Conservation (phyloP, 1,284 basidiomycete species). For the Ustilago curta region DNA sequence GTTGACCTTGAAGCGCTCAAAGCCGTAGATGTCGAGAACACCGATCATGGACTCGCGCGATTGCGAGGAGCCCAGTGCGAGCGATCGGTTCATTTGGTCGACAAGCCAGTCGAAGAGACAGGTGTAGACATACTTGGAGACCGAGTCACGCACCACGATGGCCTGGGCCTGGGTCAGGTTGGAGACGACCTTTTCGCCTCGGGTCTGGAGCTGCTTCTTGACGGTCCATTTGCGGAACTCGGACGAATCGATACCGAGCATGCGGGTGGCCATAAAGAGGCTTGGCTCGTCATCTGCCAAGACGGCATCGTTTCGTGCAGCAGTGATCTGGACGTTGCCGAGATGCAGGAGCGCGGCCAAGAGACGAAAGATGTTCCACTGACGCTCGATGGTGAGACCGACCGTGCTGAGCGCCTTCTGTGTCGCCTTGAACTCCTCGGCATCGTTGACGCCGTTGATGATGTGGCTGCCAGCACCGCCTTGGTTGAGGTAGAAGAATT, state of each 20-base stretch:
- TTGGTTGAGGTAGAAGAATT: constrained; percentile 93
- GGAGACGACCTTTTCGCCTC: constrained; percentile 94
- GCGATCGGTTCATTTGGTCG: constrained; percentile 93
- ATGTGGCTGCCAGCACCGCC: constrained; percentile 86
- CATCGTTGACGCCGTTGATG: constrained; percentile 92
- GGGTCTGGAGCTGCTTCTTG: constrained; percentile 95
- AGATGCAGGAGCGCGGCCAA: constrained; percentile 93
- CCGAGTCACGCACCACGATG: constrained; percentile 93
- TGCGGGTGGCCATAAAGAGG: constrained; percentile 82
- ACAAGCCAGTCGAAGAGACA: constrained; percentile 99
- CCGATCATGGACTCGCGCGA: constrained; percentile 97
- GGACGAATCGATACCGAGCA: constrained; percentile 88
- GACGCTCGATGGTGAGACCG: constrained; percentile 94
- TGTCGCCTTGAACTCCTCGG: constrained; percentile 91
- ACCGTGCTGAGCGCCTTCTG: constrained; percentile 95
- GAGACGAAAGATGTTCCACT: constrained; percentile 97
- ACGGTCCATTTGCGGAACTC: constrained; percentile 99
- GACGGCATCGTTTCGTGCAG: constrained; percentile 82
- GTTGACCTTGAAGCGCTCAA: constrained; percentile 73
- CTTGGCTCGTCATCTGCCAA: constrained; percentile 88
- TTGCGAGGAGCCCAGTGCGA: constrained; percentile 87
- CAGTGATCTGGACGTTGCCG: constrained; percentile 92
- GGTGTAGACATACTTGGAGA: constrained; percentile 98
- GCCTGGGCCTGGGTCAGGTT: constrained; percentile 87
- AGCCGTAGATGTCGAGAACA: constrained; percentile 82